Conservation (phyloP, 2,329 filamentous ascomycete genomes). For the Parasarocladium wereldwijsianum region DNA sequence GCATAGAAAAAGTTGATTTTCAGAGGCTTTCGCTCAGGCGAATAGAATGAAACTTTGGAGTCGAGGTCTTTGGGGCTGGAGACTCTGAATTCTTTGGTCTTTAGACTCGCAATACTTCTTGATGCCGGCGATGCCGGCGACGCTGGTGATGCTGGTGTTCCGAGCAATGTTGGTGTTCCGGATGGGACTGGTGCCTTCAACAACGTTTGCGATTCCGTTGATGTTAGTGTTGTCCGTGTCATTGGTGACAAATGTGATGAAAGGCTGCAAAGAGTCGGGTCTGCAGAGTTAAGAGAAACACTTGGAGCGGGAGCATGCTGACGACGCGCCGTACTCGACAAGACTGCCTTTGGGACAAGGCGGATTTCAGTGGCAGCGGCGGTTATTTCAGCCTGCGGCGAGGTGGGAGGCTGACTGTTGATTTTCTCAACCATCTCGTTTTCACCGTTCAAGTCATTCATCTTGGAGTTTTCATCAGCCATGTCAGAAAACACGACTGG, state of each 20-base stretch:
- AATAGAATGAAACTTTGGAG: background rate
- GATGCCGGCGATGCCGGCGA: background rate
- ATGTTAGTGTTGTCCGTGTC: too few species aligned
- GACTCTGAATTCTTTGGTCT: background rate
- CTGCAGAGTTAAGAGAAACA: background rate
- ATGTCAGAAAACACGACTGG: too few species aligned
- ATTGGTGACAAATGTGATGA: too few species aligned
- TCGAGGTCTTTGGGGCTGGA: background rate
- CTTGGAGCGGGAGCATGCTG: background rate
- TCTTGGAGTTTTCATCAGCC: too few species aligned
- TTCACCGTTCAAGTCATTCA: too few species aligned
- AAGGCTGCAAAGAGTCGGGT: background rate
- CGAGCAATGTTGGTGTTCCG: too few species aligned
- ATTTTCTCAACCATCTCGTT: too few species aligned
- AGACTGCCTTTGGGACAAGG: background rate
- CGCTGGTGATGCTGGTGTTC: too few species aligned
- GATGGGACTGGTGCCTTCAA: too few species aligned
- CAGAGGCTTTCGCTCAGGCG: slow-evolving; percentile 1
- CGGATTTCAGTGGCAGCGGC: background rate
- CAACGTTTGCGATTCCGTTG: too few species aligned
- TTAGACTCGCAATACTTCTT: background rate
- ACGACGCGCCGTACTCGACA: background rate
- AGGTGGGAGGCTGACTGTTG: background rate
- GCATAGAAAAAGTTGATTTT: slow-evolving; percentile 4
- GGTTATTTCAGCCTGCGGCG: too few species aligned